Conservation (phyloP, 148 eudicot species). For the Polygonum maritimum region DNA sequence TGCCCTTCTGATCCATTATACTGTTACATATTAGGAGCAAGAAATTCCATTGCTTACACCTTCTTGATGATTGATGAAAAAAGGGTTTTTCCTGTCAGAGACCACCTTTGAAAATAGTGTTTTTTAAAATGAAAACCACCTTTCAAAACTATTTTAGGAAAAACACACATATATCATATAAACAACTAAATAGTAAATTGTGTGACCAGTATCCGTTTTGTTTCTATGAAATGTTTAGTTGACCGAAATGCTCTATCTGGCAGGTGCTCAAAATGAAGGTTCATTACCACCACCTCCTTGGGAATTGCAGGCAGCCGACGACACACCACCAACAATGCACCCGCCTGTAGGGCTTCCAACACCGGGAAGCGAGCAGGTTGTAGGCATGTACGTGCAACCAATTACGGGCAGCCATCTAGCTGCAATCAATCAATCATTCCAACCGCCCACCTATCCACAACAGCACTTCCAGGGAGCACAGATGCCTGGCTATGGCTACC, state of each 20-base stretch:
- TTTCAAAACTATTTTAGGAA: too few species aligned
- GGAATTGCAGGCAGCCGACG: slow-evolving; percentile 62
- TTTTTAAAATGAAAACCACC: too few species aligned
- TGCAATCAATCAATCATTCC: slow-evolving; percentile 28
- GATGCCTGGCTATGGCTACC: slow-evolving; percentile 49
- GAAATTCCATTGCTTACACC: too few species aligned
- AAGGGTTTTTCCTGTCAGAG: too few species aligned
- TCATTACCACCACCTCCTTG: slow-evolving; percentile 91
- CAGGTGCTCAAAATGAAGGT: slow-evolving; percentile 54
- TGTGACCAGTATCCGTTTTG: too few species aligned
- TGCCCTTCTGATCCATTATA: slow-evolving; percentile 20
- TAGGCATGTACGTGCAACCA: slow-evolving; percentile 45
- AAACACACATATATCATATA: too few species aligned
- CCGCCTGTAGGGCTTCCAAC: slow-evolving; percentile 44
- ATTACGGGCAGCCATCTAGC: slow-evolving; percentile 32
- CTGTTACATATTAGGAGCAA: not conserved
- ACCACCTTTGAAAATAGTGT: too few species aligned
- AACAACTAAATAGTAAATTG: too few species aligned
- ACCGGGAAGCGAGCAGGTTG: slow-evolving; percentile 32
- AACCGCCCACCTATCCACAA: slow-evolving; percentile 36
- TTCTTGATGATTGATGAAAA: not conserved
- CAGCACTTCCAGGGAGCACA: slow-evolving; percentile 37
- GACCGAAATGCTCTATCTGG: not conserved
- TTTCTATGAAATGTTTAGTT: too few species aligned
- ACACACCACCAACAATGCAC: slow-evolving; percentile 32